phyloP scores from a whole-genome alignment of 495 filamentous ascomycete species.

The Trichocladium uniseriatum region DNA sequence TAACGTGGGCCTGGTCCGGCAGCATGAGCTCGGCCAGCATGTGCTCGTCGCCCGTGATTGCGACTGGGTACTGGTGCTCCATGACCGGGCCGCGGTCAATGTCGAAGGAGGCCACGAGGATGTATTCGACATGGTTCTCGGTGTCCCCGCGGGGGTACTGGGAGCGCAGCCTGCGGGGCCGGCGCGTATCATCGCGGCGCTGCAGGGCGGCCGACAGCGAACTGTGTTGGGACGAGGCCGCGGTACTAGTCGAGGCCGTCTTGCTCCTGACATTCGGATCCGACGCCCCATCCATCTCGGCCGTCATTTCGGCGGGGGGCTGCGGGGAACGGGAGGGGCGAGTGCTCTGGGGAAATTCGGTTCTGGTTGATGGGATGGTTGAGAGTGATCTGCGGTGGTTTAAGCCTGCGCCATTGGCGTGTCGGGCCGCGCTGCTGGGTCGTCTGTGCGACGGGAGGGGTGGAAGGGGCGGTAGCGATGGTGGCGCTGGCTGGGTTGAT shows the following conservation, averaged over 20 bases:
- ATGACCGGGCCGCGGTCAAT: conserved; percentile 93
- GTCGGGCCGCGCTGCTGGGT: conserved; percentile 8
- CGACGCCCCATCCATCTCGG: conserved; percentile 41
- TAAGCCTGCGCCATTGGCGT: conserved; percentile 9
- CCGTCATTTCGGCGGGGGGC: conserved; percentile 22
- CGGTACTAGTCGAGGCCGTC: conserved; percentile 42
- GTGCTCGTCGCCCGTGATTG: conserved; percentile 92
- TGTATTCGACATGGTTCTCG: conserved; percentile 97
- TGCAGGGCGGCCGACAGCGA: conserved; percentile 37
- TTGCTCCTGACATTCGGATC: conserved; percentile 49
- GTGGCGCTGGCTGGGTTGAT: conserved; percentile 7
- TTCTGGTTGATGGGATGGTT: conserved; percentile 50
- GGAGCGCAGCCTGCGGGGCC: conserved; percentile 52
- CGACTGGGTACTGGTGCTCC: conserved; percentile 93
- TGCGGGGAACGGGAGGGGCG: conserved; percentile 46
- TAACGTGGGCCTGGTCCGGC: conserved; percentile 89
- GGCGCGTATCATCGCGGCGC: conserved; percentile 33
- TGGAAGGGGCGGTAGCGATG: too few relatives aligned
- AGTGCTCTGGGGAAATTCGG: conserved; percentile 41
- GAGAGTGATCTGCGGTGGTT: conserved; percentile 47
- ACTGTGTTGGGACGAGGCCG: conserved; percentile 46
- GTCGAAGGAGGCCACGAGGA: conserved; percentile 96
- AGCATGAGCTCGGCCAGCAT: conserved; percentile 99
- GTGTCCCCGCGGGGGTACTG: conserved; percentile 72
- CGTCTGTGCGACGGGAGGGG: conserved; percentile 4